These are phyloP conservation scores for Hanseniaspora gamundiae DNA, from an alignment of 1,139 yeast genomes.

Conservation along the genomic window DNA sequence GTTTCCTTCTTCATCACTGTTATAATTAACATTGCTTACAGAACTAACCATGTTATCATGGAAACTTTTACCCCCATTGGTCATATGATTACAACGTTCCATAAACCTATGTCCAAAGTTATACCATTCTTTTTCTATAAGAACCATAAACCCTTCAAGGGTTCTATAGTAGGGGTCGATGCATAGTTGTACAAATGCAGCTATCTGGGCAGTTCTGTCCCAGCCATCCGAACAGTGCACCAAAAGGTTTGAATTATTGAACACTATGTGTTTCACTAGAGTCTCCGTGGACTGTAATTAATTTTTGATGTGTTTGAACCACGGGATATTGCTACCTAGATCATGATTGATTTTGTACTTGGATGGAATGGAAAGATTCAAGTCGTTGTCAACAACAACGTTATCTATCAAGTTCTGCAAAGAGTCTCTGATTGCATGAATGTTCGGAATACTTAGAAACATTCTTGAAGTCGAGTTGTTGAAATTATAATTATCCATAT, in stretches of 20 bases:
- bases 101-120: constrained; percentile 87
- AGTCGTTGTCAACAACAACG: constrained; percentile 53
- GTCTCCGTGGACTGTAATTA: constrained; percentile 69
- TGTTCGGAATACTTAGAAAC: constrained; percentile 85
- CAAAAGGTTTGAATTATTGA: constrained; percentile 69
- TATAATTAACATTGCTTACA: constrained; percentile 18
- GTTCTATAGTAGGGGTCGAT: constrained; percentile 88
- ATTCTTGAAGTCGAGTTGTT: constrained; percentile 40
- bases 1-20: constrained; percentile 4
- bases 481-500: constrained; percentile 66
- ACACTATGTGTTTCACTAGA: constrained; percentile 65
- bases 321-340: constrained; percentile 41
- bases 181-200: constrained; percentile 75
- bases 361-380: constrained; percentile 29
- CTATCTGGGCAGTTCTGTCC: constrained; percentile 90
- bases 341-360: constrained; percentile 33
- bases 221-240: constrained; percentile 97
- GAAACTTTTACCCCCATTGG: constrained; percentile 33
- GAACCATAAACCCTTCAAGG: constrained; percentile 67
- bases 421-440: constrained; percentile 89
- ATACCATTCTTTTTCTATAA: constrained; percentile 91
- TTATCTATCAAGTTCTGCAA: constrained; percentile 49
- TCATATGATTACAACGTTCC: constrained; percentile 62
- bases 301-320: constrained; percentile 65
- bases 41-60: constrained; percentile 18